Conservation (phyloP, 345 rosid species). For the Gossypium raimondii region DNA sequence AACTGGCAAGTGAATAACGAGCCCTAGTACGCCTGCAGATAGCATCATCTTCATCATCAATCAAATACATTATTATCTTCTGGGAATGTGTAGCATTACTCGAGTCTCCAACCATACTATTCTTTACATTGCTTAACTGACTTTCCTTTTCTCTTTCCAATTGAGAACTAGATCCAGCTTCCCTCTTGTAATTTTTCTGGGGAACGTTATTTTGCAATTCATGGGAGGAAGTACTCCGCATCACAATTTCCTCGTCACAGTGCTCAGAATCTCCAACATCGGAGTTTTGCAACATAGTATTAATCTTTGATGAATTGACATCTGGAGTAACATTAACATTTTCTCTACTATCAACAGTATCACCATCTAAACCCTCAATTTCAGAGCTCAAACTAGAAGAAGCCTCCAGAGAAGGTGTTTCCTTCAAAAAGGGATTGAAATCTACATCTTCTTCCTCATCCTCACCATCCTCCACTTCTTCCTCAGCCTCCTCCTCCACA, state of each 20-base stretch:
- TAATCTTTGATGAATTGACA: constrained; percentile 17
- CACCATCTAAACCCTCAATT: constrained; percentile 47
- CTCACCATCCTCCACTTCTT: constrained; percentile 45
- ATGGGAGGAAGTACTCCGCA: constrained; percentile 26
- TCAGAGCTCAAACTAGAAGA: constrained; percentile 93
- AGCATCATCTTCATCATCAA: constrained; percentile 74
- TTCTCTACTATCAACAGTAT: constrained; percentile 22
- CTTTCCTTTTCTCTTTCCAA: constrained; percentile 22
- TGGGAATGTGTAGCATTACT: constrained; percentile 17
- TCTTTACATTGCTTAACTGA: constrained; percentile 17
- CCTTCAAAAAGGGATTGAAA: constrained; percentile 80
- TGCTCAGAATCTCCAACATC: constrained; percentile 34
- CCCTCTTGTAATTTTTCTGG: constrained; percentile 20
- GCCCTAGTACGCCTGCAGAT: constrained; percentile 92
- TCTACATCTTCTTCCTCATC: constrained; percentile 82
- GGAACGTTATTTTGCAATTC: constrained; percentile 10
- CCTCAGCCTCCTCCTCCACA: constrained; percentile 38
- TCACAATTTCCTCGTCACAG: constrained; percentile 36
- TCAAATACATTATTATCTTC: constrained; percentile 20
- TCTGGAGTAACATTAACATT: not conserved
- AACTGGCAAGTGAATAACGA: constrained; percentile 70
- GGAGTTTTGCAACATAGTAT: constrained; percentile 18
- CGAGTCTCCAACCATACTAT: constrained; percentile 15
- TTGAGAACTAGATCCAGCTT: constrained; percentile 18
- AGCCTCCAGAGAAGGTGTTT: constrained; percentile 61